These are phyloP conservation scores for Xylariales sp. DNA, from an alignment of 2,329 filamentous ascomycete species.

Conservation along the genomic window DNA sequence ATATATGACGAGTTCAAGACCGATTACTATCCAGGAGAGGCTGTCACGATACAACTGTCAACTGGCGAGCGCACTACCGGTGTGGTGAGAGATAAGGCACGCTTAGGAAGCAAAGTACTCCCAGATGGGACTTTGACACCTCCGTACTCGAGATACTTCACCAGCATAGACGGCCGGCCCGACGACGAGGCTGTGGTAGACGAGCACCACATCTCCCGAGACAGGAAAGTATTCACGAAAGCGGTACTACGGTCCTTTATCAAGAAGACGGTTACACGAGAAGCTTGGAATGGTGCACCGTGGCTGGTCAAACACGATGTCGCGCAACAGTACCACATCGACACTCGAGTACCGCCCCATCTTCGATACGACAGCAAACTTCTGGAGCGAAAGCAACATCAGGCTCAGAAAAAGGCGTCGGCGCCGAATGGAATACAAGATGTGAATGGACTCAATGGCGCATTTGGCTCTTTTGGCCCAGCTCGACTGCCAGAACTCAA, in stretches of 20 bases:
- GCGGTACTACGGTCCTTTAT: constrained; percentile 90
- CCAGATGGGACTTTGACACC: constrained; percentile 67
- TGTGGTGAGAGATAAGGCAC: constrained; percentile 79
- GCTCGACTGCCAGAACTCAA: constrained; percentile 68
- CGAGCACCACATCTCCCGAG: constrained; percentile 76
- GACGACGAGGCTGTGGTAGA: constrained; percentile 75
- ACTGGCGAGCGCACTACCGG: constrained; percentile 69
- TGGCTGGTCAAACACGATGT: constrained; percentile 91
- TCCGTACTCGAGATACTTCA: constrained; percentile 75
- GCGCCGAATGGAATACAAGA: constrained; percentile 33
- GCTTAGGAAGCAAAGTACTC: constrained; percentile 59
- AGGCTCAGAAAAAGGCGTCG: constrained; percentile 59
- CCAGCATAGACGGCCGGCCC: constrained; percentile 64
- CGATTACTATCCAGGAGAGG: constrained; percentile 87
- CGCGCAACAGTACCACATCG: constrained; percentile 79
- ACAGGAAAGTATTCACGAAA: constrained; percentile 91
- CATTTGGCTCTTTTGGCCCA: constrained; percentile 34
- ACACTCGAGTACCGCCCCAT: constrained; percentile 79
- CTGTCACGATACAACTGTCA: constrained; percentile 67
- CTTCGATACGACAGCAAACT: constrained; percentile 77
- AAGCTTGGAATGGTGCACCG: constrained; percentile 92
- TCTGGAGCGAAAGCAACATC: constrained; percentile 69
- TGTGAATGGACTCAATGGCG: constrained; percentile 26
- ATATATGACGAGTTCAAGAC: constrained; percentile 77
- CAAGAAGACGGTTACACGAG: constrained; percentile 87